Evolutionary conservation across 495 filamentous ascomycete species (phyloP), one percentile per base, ranked within the genome.

Genomic region (Extremus antarcticus): DNA sequence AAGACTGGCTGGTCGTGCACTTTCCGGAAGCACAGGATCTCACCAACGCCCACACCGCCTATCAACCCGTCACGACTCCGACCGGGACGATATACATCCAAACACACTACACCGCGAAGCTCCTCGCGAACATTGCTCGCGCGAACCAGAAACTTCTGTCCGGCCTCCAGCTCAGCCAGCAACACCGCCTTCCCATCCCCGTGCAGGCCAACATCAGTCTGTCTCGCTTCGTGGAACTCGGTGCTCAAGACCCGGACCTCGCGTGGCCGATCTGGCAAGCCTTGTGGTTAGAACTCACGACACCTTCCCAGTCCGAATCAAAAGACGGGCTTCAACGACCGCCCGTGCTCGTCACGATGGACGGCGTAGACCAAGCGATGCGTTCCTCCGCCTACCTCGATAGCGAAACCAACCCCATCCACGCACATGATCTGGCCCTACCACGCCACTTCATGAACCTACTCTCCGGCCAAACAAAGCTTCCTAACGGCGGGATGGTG

Each of bases 11-110:
- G 29, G 91, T 97, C 11, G 75, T 98, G 50, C 83, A 86, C 59
- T 77, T 96, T 50, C 90, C 92, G n/a, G 90, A 98, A 66, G 86
- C 91, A 50, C 84, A 88, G 64, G 91, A 95, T 48, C 73, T 96
- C 53, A 83, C 82, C 48, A 84, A 79, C 53, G 88, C 78, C 38
- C 76, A 83, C 58, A 92, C 88, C 40, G 80, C 85, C 58, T 98
- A 95, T 68, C 76, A 81, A 13, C 76, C 83, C 0, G 74, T 95
- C 58, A 17, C 43, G 16, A 52, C 51, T 0, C 19, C 50, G 11
- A 32, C 54, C 9, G 55, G 55, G 13, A 68, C 74, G 19, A 76
- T 82, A 60, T 98, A 87, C 74, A 73, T 80, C 57, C 92, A 97
- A 75, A 82, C 81, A 9, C 74, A 74, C 43, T 90, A 90, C 65